Conservation (phyloP, 306 rosid species). For the Castanea crenata region DNA sequence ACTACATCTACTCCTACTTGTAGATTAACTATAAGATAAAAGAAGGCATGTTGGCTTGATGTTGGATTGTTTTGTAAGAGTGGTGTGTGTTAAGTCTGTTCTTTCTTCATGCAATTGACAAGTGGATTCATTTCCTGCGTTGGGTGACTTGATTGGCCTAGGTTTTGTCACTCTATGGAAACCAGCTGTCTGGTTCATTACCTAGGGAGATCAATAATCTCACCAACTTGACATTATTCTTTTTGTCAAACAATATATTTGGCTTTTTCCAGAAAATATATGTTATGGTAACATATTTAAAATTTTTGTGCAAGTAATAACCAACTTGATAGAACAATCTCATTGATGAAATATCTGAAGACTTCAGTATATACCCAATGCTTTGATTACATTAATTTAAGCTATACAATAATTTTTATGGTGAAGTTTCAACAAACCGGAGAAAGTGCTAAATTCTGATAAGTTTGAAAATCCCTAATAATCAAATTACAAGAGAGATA, state of each 20-base stretch:
- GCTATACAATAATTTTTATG: slow-evolving; percentile 37
- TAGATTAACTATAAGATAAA: no score
- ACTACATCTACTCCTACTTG: no score
- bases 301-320: slow-evolving; percentile 43
- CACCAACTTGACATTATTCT: slow-evolving; percentile 26
- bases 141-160: no score
- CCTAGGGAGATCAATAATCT: slow-evolving; percentile 31
- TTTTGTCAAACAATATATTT: slow-evolving; percentile 28
- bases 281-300: slow-evolving; percentile 24
- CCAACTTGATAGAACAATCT: slow-evolving; percentile 44
- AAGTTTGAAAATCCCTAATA: slow-evolving; percentile 34
- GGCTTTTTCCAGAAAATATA: slow-evolving; percentile 36
- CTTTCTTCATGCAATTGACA: no score
- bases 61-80: no score
- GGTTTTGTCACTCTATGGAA: background rate
- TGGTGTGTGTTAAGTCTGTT: no score
- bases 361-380: slow-evolving; percentile 40
- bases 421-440: slow-evolving; percentile 37
- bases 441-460: slow-evolving; percentile 24
- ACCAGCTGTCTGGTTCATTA: slow-evolving; percentile 33
- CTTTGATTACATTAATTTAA: slow-evolving; percentile 36
- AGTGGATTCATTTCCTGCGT: no score
- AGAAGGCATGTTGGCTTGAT: no score
- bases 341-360: slow-evolving; percentile 43
- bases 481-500: slow-evolving; percentile 37